Evolutionary conservation across 202 grass and related monocot genomes (phyloP), one percentile per base, ranked within the genome.

Genomic region (Carex arenaria): DNA sequence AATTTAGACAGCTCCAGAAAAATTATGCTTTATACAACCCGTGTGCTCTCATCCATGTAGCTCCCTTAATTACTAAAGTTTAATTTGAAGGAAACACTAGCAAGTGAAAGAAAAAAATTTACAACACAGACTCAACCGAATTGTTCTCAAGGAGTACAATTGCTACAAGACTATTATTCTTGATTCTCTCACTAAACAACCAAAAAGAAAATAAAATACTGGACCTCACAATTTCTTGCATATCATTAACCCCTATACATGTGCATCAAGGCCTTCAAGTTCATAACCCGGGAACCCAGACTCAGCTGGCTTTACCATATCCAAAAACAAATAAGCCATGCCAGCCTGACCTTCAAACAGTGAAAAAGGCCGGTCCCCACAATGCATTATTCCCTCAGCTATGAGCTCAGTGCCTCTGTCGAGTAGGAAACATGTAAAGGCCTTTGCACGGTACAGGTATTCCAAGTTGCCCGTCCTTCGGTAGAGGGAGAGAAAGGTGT

Each of bases 261-360:
- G 61, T 88, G 20, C 8, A 22, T 10, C 9, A 10, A 43, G 23
- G 20, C 59, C 30, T 91, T 85, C 93, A 82, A 95, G 84, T 86
- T 98, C 95, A 20, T 95, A 98, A 43, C 90, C 89, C 0, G 92
- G 92, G 26, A 98, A 98, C 56, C 83, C 87, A 3, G 95, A 89
- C n/a, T 93, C 86, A 0, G 83, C 88, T 19, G 91, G 92, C 9
- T 85, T 89, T 23, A 87, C 74, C 92, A 95, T 95, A 84, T 95
- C 89, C 17, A 98, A 52, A 51, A 98, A 89, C 78, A 98, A 88
- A 83, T 92, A 90, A 10, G 90, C 90, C 89, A 92, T 95, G 69
- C 95, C 95, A 74, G 89, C 95, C 67, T 91, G 90, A 55, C 95
- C 95, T 89, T 98, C 95, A 79, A 95, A 98, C 72, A 95, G 82